Conservation (phyloP, 148 eudicot species). For the Vaccinium darrowii region DNA sequence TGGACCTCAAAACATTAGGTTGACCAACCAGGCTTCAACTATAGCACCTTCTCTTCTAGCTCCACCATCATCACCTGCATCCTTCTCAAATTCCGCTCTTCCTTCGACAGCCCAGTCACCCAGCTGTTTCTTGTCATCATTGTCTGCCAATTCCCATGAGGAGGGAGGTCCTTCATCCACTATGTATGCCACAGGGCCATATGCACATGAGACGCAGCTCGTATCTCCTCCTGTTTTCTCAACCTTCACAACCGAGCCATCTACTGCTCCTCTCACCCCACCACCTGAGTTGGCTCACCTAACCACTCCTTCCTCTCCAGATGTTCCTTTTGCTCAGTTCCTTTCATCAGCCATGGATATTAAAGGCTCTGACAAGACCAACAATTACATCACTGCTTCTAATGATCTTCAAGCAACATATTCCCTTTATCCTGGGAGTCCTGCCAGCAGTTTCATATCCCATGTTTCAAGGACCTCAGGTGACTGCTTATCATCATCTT, state of each 20-base stretch:
- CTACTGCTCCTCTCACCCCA: constrained; percentile 96
- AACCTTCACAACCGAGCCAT: constrained; percentile 92
- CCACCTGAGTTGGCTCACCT: constrained; percentile 93
- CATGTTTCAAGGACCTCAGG: constrained; percentile 67
- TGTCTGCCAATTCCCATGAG: constrained; percentile 80
- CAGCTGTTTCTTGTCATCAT: constrained; percentile 47
- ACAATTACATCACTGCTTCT: constrained; percentile 33
- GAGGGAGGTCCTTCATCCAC: constrained; percentile 68
- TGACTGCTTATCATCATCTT: constrained; percentile 46
- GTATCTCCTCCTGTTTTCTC: constrained; percentile 98
- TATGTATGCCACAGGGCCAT: constrained; percentile 91
- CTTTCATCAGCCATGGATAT: constrained; percentile 65
- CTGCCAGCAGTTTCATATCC: constrained; percentile 73
- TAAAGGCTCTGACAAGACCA: constrained; percentile 50
- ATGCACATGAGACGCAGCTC: constrained; percentile 91
- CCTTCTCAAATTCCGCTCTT: constrained; percentile 82
- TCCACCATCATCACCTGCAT: constrained; percentile 97
- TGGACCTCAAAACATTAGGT: constrained; percentile 58
- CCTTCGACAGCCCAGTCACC: constrained; percentile 96
- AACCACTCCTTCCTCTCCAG: constrained; percentile 99
- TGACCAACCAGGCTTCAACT: constrained; percentile 55
- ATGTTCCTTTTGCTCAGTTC: constrained; percentile 91
- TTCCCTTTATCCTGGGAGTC: constrained; percentile 81
- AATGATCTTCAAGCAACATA: constrained; percentile 75
- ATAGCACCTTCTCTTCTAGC: constrained; percentile 80